Evolutionary conservation across 2,329 filamentous ascomycete genomes (phyloP).

Genomic region (Exophiala viscosa): DNA sequence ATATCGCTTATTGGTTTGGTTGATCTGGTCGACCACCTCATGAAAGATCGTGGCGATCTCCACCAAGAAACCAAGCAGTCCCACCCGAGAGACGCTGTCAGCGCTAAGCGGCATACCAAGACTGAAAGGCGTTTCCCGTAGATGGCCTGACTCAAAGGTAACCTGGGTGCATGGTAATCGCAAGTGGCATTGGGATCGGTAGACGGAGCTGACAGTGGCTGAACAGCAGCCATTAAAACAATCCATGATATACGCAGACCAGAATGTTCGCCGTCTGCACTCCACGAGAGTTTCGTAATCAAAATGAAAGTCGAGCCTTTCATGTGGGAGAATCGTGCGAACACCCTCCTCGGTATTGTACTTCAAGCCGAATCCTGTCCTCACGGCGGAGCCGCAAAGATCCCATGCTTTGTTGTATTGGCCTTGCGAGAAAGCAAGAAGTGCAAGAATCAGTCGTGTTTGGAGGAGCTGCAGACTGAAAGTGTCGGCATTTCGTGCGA

Average conservation of each 20-base stretch:
- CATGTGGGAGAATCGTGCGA: slow-evolving; percentile 44
- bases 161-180: slow-evolving; percentile 61
- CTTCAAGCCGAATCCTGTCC: slow-evolving; percentile 57
- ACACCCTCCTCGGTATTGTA: slow-evolving; percentile 60
- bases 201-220: slow-evolving; percentile 53
- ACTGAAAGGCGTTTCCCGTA: slow-evolving; percentile 51
- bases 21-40: slow-evolving; percentile 14
- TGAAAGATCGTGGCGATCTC: slow-evolving; percentile 26
- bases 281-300: slow-evolving; percentile 59
- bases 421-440: slow-evolving; percentile 63
- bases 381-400: slow-evolving; percentile 59
- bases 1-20: background rate
- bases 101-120: background rate
- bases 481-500: slow-evolving; percentile 48
- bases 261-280: slow-evolving; percentile 67
- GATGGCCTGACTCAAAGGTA: slow-evolving; percentile 59
- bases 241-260: slow-evolving; percentile 68
- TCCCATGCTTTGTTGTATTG: slow-evolving; percentile 61
- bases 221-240: slow-evolving; percentile 60
- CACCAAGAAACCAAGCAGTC: slow-evolving; percentile 21
- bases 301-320: slow-evolving; percentile 55
- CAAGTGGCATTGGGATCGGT: slow-evolving; percentile 63
- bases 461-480: slow-evolving; percentile 64
- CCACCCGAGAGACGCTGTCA: slow-evolving; percentile 3
- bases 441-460: slow-evolving; percentile 61